Conservation (phyloP, 352 stramenopile genomes). For the Elongisporangium anandrum region DNA sequence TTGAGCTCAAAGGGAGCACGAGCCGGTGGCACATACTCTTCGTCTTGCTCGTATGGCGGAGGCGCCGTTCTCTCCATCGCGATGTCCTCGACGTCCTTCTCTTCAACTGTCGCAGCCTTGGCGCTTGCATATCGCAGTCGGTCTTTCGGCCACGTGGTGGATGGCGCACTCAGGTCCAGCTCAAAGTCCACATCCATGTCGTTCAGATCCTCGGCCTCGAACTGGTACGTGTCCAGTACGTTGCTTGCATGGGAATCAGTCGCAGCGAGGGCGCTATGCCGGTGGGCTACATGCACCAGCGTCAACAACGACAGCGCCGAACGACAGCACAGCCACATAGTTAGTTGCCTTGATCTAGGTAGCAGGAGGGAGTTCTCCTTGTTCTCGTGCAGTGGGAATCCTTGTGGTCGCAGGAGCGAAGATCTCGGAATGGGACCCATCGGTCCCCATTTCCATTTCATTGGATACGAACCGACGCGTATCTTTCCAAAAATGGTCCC, state of each 20-base stretch:
- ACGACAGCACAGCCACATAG: not conserved
- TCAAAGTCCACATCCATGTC: slow-evolving; percentile 12
- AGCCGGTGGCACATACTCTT: not conserved
- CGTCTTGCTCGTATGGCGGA: not conserved
- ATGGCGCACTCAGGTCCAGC: slow-evolving; percentile 21
- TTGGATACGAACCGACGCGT: not conserved
- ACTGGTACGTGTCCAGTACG: not conserved
- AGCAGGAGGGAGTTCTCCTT: too few species aligned
- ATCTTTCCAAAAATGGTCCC: slow-evolving; percentile 1
- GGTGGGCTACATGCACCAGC: not conserved
- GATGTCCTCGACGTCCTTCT: slow-evolving; percentile 13
- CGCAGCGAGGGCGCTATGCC: not conserved
- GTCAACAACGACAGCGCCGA: not conserved
- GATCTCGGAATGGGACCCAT: not conserved
- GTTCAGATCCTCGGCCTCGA: slow-evolving; percentile 6
- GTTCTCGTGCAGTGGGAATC: too few species aligned
- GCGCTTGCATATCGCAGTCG: not conserved
- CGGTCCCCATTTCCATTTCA: not conserved
- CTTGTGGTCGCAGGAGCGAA: not conserved
- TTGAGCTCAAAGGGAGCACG: not conserved
- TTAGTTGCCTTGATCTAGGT: too few species aligned
- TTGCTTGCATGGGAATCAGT: not conserved
- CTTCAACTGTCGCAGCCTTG: slow-evolving; percentile 5
- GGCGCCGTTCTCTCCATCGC: slow-evolving; percentile 6
- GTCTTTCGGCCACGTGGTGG: slow-evolving; percentile 9